Evolutionary conservation across 495 filamentous ascomycete species (phyloP).

Genomic region (Penicillium malachiteum): DNA sequence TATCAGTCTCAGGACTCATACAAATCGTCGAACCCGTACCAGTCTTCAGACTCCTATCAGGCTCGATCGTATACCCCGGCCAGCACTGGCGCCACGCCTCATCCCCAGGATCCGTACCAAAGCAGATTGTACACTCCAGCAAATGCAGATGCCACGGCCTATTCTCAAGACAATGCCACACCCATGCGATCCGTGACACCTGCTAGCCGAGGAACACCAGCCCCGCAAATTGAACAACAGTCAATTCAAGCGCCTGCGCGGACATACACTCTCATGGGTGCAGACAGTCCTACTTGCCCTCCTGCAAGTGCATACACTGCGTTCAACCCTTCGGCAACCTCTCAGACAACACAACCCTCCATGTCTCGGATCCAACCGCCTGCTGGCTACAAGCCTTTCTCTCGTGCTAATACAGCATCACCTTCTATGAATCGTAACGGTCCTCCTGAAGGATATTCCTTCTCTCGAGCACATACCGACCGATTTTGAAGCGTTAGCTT

Average conservation of each 20-base stretch:
- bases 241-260: constrained; percentile 8
- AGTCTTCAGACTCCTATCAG: background rate
- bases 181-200: constrained; percentile 20
- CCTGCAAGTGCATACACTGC: constrained; percentile 16
- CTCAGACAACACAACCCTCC: constrained; percentile 13
- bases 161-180: constrained; percentile 1
- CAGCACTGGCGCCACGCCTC: background rate
- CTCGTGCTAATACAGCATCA: constrained; percentile 25
- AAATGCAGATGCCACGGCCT: constrained; percentile 8
- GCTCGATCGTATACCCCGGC: constrained; percentile 1
- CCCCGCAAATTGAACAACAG: constrained; percentile 6
- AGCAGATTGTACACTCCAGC: constrained; percentile 17
- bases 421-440: constrained; percentile 25
- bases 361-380: constrained; percentile 7
- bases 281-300: constrained; percentile 2
- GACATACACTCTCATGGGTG: constrained; percentile 15
- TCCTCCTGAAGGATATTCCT: constrained; percentile 21
- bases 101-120: background rate
- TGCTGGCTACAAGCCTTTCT: constrained; percentile 17
- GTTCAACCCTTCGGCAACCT: constrained; percentile 17
- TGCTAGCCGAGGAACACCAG: constrained; percentile 19
- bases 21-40: background rate
- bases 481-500: constrained; percentile 17
- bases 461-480: constrained; percentile 27
- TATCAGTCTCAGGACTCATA: background rate